Evolutionary conservation across 225 moss, liverwort and hornwort species (phyloP), one percentile per base, ranked within the genome.

Genomic region (Sphagnum tenellum): DNA sequence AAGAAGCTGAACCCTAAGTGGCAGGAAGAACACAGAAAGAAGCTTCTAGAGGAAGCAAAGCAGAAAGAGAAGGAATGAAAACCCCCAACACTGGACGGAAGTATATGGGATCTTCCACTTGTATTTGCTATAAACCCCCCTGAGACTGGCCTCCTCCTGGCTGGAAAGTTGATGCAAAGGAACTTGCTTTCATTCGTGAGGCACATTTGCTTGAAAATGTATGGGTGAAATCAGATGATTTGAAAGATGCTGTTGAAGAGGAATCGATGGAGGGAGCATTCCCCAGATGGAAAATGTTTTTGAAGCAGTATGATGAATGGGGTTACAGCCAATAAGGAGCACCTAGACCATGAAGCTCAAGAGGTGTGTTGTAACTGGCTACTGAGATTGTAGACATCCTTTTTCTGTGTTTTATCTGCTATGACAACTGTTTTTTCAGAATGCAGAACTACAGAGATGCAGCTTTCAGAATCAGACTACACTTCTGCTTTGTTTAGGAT

Each of bases 141-240:
- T 74, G 93, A 59, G 98, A 98, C 67, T 98, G 98, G 98, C 98
- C 98, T 52, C 98, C 98, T 59, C 87, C 93, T 56, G 90, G 89
- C 45, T 98, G 98, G 98, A 83, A 89, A 64, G 98, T 98, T 54
- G 93, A 98, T 79, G 70, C 93, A 9, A 78, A 90, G 56, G 93
- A 98, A 73, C 86, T 98, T 12, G 93, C 89, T 47, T 93, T 68
- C 66, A 93, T 98, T 70, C 89, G 98, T 12, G 87, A 90, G 79
- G 64, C 86, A 3, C 81, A 87, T 56, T 75, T 80, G 55, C 55
- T 86, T 50, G 87, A 82, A 53, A 59, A 83, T 68, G 66, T 58
- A 59, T 64, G 51, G 47, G 47, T 81, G 8, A 60, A 75, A 54
- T 50, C 71, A 44, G 74, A 90, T 65, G 90, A 86, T 49, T 45